Conservation (phyloP, 2,329 filamentous ascomycete genomes). For the Ascomycota sp. region DNA sequence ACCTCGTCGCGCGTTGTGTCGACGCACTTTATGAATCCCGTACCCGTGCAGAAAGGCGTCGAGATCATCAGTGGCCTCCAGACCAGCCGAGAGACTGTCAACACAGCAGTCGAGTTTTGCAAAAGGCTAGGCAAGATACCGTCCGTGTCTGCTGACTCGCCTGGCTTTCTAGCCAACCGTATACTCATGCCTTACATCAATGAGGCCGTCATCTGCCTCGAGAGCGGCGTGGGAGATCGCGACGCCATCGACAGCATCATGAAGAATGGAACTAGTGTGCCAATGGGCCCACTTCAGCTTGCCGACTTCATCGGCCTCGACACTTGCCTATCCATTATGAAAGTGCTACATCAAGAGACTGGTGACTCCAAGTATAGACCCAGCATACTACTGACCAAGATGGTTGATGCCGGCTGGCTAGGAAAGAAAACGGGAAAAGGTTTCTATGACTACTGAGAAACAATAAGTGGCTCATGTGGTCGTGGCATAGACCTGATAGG, state of each 20-base stretch:
- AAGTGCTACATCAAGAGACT: slow-evolving; percentile 72
- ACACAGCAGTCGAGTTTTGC: slow-evolving; percentile 67
- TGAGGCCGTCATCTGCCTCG: slow-evolving; percentile 85
- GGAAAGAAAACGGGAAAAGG: slow-evolving; percentile 95
- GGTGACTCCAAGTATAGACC: slow-evolving; percentile 92
- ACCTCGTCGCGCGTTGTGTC: slow-evolving; percentile 74
- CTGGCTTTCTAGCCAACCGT: slow-evolving; percentile 85
- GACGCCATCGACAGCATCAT: slow-evolving; percentile 95
- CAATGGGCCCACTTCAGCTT: slow-evolving; percentile 83
- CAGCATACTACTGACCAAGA: slow-evolving; percentile 67
- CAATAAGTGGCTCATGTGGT: neutral
- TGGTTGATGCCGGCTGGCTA: slow-evolving; percentile 94
- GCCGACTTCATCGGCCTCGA: slow-evolving; percentile 96
- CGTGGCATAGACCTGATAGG: too few species aligned
- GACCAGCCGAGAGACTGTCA: slow-evolving; percentile 61
- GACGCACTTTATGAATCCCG: slow-evolving; percentile 98
- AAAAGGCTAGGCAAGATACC: slow-evolving; percentile 82
- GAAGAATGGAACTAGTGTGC: slow-evolving; percentile 97
- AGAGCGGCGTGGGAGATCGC: slow-evolving; percentile 70
- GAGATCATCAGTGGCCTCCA: slow-evolving; percentile 93
- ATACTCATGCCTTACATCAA: slow-evolving; percentile 99
- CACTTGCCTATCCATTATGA: slow-evolving; percentile 93
- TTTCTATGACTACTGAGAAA: slow-evolving; percentile 63
- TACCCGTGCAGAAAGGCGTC: slow-evolving; percentile 87
- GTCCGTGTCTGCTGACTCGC: slow-evolving; percentile 69